These are phyloP conservation scores for Globisporangium orthogonon DNA, from an alignment of 352 stramenopile species.

Conservation along the genomic window DNA sequence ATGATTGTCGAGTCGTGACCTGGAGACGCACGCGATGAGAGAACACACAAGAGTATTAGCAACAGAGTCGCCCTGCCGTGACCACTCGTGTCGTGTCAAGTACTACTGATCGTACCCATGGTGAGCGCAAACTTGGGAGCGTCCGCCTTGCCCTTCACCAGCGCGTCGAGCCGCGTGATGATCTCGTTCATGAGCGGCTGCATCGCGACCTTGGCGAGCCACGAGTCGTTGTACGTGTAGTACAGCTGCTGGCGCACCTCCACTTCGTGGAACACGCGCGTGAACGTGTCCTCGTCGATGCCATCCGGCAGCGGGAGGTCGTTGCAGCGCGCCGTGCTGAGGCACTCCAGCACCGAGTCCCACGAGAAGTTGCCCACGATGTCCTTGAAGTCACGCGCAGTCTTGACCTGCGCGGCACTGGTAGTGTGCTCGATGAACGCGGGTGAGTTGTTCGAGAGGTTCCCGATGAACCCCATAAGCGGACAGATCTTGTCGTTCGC, in stretches of 20 bases:
- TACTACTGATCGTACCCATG: slow-evolving; percentile 39
- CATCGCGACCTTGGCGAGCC: slow-evolving; percentile 82
- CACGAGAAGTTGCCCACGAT: slow-evolving; percentile 79
- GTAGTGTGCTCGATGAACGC: slow-evolving; percentile 46
- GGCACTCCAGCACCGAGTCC: slow-evolving; percentile 70
- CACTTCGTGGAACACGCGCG: slow-evolving; percentile 70
- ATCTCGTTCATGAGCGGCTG: slow-evolving; percentile 76
- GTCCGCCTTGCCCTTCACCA: slow-evolving; percentile 27
- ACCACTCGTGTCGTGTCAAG: too few relatives aligned
- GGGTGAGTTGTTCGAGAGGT: slow-evolving; percentile 48
- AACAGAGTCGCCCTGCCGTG: background rate
- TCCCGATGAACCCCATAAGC: slow-evolving; percentile 61
- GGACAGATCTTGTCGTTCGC: slow-evolving; percentile 75
- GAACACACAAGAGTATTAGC: background rate
- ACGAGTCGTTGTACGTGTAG: slow-evolving; percentile 73
- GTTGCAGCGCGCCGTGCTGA: slow-evolving; percentile 81
- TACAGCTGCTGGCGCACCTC: slow-evolving; percentile 57
- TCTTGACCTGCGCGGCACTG: slow-evolving; percentile 35
- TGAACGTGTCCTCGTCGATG: slow-evolving; percentile 69
- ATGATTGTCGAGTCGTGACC: slow-evolving; percentile 85
- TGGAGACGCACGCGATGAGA: slow-evolving; percentile 5
- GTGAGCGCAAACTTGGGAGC: slow-evolving; percentile 65
- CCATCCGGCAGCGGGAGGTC: slow-evolving; percentile 50
- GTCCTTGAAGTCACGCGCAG: slow-evolving; percentile 51
- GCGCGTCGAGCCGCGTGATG: slow-evolving; percentile 44